Conservation (phyloP, 2,329 filamentous ascomycete species). For the Magnaporthales sp. region DNA sequence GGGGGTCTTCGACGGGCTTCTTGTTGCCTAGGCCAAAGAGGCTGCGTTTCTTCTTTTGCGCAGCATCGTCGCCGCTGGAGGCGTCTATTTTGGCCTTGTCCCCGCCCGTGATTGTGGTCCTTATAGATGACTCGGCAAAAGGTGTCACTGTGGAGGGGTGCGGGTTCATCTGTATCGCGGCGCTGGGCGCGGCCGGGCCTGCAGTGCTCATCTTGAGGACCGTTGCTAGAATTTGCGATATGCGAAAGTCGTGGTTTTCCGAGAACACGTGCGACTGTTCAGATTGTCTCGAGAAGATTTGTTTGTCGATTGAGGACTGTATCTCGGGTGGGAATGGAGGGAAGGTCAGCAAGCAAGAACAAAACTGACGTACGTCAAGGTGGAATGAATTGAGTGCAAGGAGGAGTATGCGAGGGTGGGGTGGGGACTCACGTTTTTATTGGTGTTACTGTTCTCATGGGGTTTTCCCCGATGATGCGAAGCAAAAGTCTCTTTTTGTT, state of each 20-base stretch:
- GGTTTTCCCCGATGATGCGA: background rate
- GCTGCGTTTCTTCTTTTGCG: slow-evolving; percentile 23
- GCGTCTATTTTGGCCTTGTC: background rate
- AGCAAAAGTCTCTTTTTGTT: background rate
- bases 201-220: slow-evolving; percentile 1
- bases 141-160: slow-evolving; percentile 10
- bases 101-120: background rate
- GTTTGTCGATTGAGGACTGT: background rate
- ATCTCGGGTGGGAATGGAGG: background rate
- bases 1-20: slow-evolving; percentile 36
- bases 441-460: background rate
- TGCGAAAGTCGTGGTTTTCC: background rate
- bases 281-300: background rate
- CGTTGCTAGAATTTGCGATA: background rate
- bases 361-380: background rate
- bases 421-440: background rate
- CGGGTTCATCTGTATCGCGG: slow-evolving; percentile 8
- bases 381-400: background rate
- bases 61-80: slow-evolving; percentile 14
- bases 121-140: slow-evolving; percentile 9
- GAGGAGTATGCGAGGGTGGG: background rate
- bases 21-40: slow-evolving; percentile 21
- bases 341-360: background rate
- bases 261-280: background rate
- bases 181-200: slow-evolving; percentile 1